These are phyloP conservation scores for Penicillium sp. DNA, from an alignment of 2,329 filamentous ascomycete species.

Conservation along the genomic window DNA sequence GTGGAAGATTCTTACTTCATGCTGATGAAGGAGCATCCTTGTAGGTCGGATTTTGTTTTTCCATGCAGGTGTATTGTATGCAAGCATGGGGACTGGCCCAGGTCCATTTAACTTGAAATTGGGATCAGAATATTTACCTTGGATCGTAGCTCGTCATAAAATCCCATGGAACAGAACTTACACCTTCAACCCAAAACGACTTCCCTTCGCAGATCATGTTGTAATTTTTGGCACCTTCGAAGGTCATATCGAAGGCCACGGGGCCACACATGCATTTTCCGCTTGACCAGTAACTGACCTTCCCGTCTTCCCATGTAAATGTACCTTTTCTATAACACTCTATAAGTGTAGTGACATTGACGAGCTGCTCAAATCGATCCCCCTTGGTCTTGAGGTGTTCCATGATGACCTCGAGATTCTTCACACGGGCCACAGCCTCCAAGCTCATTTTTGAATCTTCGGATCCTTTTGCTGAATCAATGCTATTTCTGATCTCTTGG, in stretches of 20 bases:
- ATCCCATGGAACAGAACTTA: not conserved
- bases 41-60: not conserved
- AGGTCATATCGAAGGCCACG: not conserved
- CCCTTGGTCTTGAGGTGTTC: not conserved
- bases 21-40: not conserved
- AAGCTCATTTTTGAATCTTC: not conserved
- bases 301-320: not conserved
- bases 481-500: not conserved
- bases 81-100: not conserved
- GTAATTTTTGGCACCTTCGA: not conserved
- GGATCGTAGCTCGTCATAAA: not conserved
- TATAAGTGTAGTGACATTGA: not conserved
- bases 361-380: not conserved
- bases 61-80: not conserved
- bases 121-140: not conserved
- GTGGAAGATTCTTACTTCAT: not conserved
- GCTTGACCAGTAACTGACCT: not conserved
- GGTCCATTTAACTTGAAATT: not conserved
- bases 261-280: not conserved
- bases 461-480: not conserved
- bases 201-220: not conserved
- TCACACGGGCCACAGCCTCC: not conserved
- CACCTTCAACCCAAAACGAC: constrained; percentile 5
- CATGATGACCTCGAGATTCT: not conserved
- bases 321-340: not conserved